These are phyloP conservation scores for Bothriochloa decipiens DNA, from an alignment of 176 grass and related monocot species.

Conservation along the genomic window DNA sequence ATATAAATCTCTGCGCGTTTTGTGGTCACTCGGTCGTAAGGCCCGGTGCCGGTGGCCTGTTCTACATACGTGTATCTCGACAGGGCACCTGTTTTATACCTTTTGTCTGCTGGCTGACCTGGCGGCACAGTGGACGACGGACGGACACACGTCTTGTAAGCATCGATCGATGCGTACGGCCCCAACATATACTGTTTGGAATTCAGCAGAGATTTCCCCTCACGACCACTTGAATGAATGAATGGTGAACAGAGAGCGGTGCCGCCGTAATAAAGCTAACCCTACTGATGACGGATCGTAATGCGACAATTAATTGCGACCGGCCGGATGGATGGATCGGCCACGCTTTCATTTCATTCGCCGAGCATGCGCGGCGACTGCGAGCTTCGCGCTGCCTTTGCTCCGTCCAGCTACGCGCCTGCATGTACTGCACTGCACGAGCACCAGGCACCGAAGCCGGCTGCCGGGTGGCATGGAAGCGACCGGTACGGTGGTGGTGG, in stretches of 20 bases:
- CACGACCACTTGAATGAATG: background rate
- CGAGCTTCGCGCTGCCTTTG: background rate
- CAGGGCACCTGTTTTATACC: background rate
- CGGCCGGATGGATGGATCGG: background rate
- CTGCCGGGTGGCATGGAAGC: background rate
- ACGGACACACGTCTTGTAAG: background rate
- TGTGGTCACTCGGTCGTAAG: no score
- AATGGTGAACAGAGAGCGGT: conserved; percentile 11
- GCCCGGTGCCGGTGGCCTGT: no score
- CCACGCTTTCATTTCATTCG: conserved; percentile 36
- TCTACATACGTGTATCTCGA: background rate
- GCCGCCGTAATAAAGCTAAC: background rate
- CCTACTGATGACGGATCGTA: background rate
- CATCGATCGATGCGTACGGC: background rate
- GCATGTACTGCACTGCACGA: background rate
- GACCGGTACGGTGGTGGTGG: no score
- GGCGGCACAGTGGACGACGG: background rate
- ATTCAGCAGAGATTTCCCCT: background rate
- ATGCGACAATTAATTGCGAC: conserved; percentile 18
- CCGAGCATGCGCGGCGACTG: background rate
- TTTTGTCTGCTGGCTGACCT: background rate
- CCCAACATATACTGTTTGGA: background rate
- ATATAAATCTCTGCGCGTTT: background rate
- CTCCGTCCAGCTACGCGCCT: conserved; percentile 20
- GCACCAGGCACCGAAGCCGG: no score